A percentile compares a stretch with the other conserved stretches of the same genome.
Conservation (phyloP, 1,284 basidiomycete species). For the Fomes fomentarius region DNA sequence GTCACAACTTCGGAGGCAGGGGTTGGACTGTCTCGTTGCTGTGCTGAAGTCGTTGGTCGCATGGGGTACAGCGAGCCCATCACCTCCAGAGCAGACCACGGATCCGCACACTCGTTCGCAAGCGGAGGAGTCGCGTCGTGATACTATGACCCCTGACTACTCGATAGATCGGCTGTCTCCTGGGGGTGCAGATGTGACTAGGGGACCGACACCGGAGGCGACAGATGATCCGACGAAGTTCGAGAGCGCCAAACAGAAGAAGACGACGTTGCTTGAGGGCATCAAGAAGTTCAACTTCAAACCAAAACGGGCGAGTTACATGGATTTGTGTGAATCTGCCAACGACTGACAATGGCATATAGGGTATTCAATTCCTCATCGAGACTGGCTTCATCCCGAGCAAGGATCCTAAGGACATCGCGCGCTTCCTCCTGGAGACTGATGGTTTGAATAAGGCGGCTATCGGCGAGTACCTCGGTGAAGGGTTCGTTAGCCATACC, state of each 20-base stretch:
- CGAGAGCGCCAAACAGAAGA: slow-evolving; percentile 96
- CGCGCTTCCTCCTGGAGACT: slow-evolving; percentile 85
- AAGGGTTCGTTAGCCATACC: slow-evolving; percentile 66
- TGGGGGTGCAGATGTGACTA: slow-evolving; percentile 53
- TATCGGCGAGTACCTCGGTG: slow-evolving; percentile 98
- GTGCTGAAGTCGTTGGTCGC: slow-evolving; percentile 87
- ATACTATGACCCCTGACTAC: slow-evolving; percentile 56
- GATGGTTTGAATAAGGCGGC: slow-evolving; percentile 95
- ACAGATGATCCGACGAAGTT: slow-evolving; percentile 91
- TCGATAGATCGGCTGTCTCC: slow-evolving; percentile 52
- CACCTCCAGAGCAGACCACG: slow-evolving; percentile 46
- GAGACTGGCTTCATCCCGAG: slow-evolving; percentile 90
- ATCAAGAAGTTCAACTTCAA: slow-evolving; percentile 99
- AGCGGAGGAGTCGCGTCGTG: slow-evolving; percentile 52
- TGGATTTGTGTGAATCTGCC: not conserved
- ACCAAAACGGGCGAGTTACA: slow-evolving; percentile 75
- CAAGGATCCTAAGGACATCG: slow-evolving; percentile 80
- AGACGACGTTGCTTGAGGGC: slow-evolving; percentile 94
- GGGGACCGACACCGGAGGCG: slow-evolving; percentile 76
- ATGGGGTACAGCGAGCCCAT: slow-evolving; percentile 73
- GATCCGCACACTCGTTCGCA: slow-evolving; percentile 49
- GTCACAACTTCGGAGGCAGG: slow-evolving; percentile 83
- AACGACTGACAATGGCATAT: slow-evolving; percentile 6
- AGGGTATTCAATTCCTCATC: slow-evolving; percentile 90
- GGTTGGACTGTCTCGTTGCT: slow-evolving; percentile 87